Conservation (phyloP, 495 filamentous ascomycete species). For the Endocarpon pusillum region DNA sequence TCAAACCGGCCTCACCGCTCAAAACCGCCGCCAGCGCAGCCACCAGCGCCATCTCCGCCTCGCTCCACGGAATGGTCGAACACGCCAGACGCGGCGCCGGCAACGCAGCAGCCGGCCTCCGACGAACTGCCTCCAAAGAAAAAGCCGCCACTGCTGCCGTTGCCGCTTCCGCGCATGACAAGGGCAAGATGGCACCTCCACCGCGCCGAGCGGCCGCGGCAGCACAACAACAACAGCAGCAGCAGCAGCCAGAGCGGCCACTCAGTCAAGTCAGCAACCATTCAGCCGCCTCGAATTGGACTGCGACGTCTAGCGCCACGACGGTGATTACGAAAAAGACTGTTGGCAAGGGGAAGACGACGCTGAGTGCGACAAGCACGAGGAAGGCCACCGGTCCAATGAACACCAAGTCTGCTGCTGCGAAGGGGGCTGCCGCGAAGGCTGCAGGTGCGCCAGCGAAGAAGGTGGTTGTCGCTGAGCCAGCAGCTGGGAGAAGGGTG, state of each 20-base stretch:
- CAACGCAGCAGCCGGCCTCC: slow-evolving; percentile 8
- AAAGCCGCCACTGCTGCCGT: slow-evolving; percentile 20
- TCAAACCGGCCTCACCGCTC: slow-evolving; percentile 33
- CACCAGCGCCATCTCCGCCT: slow-evolving; percentile 14
- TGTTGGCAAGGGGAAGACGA: slow-evolving; percentile 40
- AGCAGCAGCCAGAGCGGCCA: slow-evolving; percentile 22
- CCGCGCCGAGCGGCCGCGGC: slow-evolving; percentile 11
- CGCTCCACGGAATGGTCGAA: slow-evolving; percentile 34
- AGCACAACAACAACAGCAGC: slow-evolving; percentile 16
- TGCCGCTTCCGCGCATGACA: slow-evolving; percentile 15
- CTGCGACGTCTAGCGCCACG: slow-evolving; percentile 26
- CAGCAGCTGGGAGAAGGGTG: slow-evolving; percentile 11
- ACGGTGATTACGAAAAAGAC: slow-evolving; percentile 40
- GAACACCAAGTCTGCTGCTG: slow-evolving; percentile 24
- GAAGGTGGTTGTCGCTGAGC: slow-evolving; percentile 3
- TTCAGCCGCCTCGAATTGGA: slow-evolving; percentile 21
- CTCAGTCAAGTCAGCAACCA: slow-evolving; percentile 24
- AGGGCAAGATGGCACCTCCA: slow-evolving; percentile 12
- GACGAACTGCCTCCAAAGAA: slow-evolving; percentile 14
- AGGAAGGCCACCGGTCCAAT: slow-evolving; percentile 31
- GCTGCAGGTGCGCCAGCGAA: slow-evolving; percentile 3
- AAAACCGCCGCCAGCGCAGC: slow-evolving; percentile 25
- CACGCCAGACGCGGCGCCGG: slow-evolving; percentile 28
- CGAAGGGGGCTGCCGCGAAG: slow-evolving; percentile 26
- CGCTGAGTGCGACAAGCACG: slow-evolving; percentile 26